Percentiles rank a stretch among this genome's conserved stretches.
phyloP scores from a whole-genome alignment of 2,329 filamentous ascomycete species.

The Domatiomyces catenatus region DNA sequence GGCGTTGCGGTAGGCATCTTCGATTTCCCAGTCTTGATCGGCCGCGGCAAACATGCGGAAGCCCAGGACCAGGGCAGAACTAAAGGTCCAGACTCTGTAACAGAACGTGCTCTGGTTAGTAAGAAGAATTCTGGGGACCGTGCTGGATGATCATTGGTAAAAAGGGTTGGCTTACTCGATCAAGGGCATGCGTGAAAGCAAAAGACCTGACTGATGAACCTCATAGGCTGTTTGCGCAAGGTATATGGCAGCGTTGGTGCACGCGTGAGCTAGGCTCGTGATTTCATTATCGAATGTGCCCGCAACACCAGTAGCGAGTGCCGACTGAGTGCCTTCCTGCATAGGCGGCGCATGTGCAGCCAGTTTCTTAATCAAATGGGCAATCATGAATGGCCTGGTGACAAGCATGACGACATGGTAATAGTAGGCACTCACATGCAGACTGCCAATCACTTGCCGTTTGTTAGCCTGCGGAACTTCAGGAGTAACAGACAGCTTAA shows the following conservation, averaged over 20 bases:
- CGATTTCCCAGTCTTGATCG: slow-evolving; percentile 31
- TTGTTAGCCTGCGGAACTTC: slow-evolving; percentile 14
- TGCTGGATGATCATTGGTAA: slow-evolving; percentile 30
- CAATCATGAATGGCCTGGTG: slow-evolving; percentile 41
- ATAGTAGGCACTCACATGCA: slow-evolving; percentile 43
- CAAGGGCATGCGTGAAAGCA: slow-evolving; percentile 43
- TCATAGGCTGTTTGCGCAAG: slow-evolving; percentile 41
- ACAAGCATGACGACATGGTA: slow-evolving; percentile 45
- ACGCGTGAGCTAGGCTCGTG: slow-evolving; percentile 34
- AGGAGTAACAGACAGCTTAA: slow-evolving; percentile 9
- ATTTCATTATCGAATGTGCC: slow-evolving; percentile 1
- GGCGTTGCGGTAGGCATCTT: slow-evolving; percentile 36
- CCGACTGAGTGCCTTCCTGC: slow-evolving; percentile 8
- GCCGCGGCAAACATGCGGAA: slow-evolving; percentile 40
- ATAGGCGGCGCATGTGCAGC: neutral
- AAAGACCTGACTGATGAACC: slow-evolving; percentile 28
- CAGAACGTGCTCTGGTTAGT: slow-evolving; percentile 34
- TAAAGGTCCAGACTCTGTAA: slow-evolving; percentile 38
- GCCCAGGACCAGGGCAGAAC: slow-evolving; percentile 41
- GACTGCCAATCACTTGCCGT: slow-evolving; percentile 30
- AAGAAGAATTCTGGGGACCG: slow-evolving; percentile 39
- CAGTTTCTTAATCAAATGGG: slow-evolving; percentile 25
- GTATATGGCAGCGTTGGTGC: slow-evolving; percentile 40
- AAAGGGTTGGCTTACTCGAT: slow-evolving; percentile 20
- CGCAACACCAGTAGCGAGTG: neutral